Conservation (phyloP, 2,329 filamentous ascomycete genomes). For the Pseudogymnoascus sp. region DNA sequence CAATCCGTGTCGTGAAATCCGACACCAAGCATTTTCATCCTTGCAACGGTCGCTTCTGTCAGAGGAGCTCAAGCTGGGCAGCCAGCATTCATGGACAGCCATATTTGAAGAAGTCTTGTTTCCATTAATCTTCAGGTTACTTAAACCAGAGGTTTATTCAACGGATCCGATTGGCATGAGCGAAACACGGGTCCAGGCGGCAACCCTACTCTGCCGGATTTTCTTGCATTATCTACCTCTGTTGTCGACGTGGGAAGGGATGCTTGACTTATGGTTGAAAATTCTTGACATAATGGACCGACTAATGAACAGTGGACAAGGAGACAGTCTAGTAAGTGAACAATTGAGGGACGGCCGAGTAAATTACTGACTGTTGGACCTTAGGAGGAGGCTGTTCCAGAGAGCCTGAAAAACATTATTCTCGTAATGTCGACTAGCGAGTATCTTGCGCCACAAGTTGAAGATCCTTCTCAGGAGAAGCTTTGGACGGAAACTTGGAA, state of each 20-base stretch:
- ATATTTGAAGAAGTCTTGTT: conserved; percentile 94
- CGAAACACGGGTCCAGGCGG: conserved; percentile 85
- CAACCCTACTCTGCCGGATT: conserved; percentile 87
- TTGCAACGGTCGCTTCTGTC: conserved; percentile 82
- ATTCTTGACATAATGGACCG: conserved; percentile 94
- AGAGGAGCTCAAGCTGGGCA: conserved; percentile 71
- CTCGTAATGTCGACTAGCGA: conserved; percentile 90
- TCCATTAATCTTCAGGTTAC: conserved; percentile 74
- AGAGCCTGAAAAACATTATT: conserved; percentile 92
- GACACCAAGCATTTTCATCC: conserved; percentile 78
- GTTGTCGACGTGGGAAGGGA: conserved; percentile 76
- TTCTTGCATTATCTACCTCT: conserved; percentile 89
- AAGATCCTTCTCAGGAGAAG: conserved; percentile 47
- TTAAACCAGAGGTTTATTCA: conserved; percentile 93
- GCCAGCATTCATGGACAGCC: conserved; percentile 86
- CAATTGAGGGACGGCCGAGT: neutral
- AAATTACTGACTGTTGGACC: neutral
- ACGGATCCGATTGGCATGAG: conserved; percentile 89
- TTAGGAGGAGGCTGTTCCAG: conserved; percentile 88
- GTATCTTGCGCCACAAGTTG: conserved; percentile 65
- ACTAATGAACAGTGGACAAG: conserved; percentile 90
- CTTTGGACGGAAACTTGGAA: conserved; percentile 60
- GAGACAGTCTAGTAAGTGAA: conserved; percentile 69
- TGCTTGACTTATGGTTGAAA: conserved; percentile 85
- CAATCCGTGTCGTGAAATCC: conserved; percentile 88